Evolutionary conservation across 805 yeast species (phyloP), one percentile per base, ranked within the genome.

Genomic region (Pichia californica): DNA sequence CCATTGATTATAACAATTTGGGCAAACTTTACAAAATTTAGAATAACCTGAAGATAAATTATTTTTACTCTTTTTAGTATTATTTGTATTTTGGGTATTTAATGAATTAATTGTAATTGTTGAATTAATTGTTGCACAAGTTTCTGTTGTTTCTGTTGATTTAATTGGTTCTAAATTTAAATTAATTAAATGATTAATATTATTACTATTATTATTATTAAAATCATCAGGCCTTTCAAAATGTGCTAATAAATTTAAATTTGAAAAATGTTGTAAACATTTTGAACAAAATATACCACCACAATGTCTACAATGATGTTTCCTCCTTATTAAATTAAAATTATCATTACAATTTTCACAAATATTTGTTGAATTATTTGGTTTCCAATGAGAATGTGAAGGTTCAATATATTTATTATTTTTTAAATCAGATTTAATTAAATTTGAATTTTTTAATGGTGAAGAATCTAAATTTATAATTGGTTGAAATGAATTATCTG

Each of bases 301-400:
- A 55, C 79, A 74, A 46, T 68, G 73, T 15, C 79, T 50, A 50
- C 79, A 74, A 52, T 74, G 79, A 53, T 74, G 79, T 41, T 70
- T 62, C 35, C 70, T 53, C 35, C 52, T 51, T 15, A 67, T 51
- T 13, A 66, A 25, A 7, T 52, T 46, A 45, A 66, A 66, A 15
- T 36, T 46, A 13, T 38, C 16, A 19, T 41, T 19, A 45, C 70
- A 66, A 11, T 45, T 49, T 6, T 42, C 58, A 56, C 81, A 76
- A 39, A 61, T 60, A 41, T 55, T 49, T n/a, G 59, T 31, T n/a
- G 54, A 50, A 15, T 51, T 53, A 55, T 76, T 70, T 18, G 75
- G 71, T 47, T 68, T 68, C 81, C 81, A 76, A 55, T 74, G 79
- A 13, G 58, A 55, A 41, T 69, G 77, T 9, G 75, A 70, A 14